phyloP scores from a whole-genome alignment of 805 yeast species.

The Starmerella floricola region DNA sequence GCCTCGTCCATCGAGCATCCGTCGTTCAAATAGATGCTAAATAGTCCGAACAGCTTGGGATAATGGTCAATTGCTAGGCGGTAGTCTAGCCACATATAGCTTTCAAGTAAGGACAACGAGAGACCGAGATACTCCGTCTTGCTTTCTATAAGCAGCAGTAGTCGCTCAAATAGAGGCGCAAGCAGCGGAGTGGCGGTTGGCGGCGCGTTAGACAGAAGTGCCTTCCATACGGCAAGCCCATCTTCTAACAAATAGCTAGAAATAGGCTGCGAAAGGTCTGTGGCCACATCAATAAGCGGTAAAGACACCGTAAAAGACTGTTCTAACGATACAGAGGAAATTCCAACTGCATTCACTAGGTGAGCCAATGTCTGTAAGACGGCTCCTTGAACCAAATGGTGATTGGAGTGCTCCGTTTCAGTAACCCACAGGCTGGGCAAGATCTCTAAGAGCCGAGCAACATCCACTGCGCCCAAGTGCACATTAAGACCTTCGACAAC shows the following conservation, averaged over 20 bases:
- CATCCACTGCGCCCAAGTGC: conserved; percentile 14
- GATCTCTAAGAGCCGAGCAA: conserved; percentile 28
- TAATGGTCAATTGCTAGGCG: conserved; percentile 13
- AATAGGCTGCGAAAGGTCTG: conserved; percentile 48
- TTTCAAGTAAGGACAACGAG: conserved; percentile 27
- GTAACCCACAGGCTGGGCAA: conserved; percentile 72
- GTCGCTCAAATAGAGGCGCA: conserved; percentile 34
- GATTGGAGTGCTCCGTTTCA: conserved; percentile 30
- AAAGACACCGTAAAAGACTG: conserved; percentile 17
- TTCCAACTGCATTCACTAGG: conserved; percentile 25
- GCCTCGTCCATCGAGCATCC: conserved; percentile 20
- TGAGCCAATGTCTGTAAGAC: conserved; percentile 29
- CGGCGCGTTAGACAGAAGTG: conserved; percentile 45
- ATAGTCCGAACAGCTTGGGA: conserved; percentile 17
- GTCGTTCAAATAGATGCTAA: conserved; percentile 22
- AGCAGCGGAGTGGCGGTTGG: conserved; percentile 31
- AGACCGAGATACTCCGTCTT: conserved; percentile 39
- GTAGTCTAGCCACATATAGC: conserved; percentile 28
- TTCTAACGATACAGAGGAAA: conserved; percentile 7
- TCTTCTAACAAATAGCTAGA: conserved; percentile 61
- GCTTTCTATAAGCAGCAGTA: conserved; percentile 47
- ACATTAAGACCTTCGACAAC: conserved; percentile 33
- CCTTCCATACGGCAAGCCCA: conserved; percentile 71
- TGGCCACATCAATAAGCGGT: conserved; percentile 25
- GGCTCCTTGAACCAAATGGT: conserved; percentile 30